phyloP scores from a whole-genome alignment of 148 eudicot genomes.

The Vaccinium macrocarpon region DNA sequence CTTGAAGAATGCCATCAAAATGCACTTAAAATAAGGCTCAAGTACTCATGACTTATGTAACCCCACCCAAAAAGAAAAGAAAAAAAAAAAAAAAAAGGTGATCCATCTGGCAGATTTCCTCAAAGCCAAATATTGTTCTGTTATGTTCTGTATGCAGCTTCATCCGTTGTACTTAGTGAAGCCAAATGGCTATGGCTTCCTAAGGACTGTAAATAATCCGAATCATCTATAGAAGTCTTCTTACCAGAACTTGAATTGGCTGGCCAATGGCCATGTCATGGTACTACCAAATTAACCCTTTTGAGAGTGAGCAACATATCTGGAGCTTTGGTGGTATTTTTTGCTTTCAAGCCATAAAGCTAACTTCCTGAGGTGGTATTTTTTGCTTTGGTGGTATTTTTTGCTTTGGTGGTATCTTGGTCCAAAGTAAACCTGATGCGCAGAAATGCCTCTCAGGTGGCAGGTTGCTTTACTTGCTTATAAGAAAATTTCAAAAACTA shows the following conservation, averaged over 20 bases:
- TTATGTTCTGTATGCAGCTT: no score
- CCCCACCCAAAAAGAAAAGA: no score
- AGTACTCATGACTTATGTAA: no score
- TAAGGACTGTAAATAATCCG: neutral
- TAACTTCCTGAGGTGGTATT: neutral
- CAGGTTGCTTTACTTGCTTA: neutral
- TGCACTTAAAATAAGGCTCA: no score
- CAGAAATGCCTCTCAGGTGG: neutral
- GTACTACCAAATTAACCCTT: neutral
- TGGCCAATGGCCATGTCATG: constrained; percentile 4
- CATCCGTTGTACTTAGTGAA: neutral
- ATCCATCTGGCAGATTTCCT: no score
- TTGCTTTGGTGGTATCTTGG: neutral
- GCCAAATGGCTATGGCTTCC: neutral
- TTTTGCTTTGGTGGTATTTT: neutral
- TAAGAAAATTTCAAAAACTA: neutral
- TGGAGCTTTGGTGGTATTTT: neutral
- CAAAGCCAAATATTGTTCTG: no score
- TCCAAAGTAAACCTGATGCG: neutral
- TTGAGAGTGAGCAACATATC: neutral
- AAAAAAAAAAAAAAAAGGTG: no score
- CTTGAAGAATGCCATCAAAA: no score
- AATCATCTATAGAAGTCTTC: neutral
- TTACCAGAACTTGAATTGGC: neutral
- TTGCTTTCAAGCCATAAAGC: neutral